A percentile compares a stretch with the other conserved stretches of the same genome.
These are phyloP conservation scores for Monilinia fructicola DNA, from an alignment of 2,329 filamentous ascomycete species.

Conservation along the genomic window DNA sequence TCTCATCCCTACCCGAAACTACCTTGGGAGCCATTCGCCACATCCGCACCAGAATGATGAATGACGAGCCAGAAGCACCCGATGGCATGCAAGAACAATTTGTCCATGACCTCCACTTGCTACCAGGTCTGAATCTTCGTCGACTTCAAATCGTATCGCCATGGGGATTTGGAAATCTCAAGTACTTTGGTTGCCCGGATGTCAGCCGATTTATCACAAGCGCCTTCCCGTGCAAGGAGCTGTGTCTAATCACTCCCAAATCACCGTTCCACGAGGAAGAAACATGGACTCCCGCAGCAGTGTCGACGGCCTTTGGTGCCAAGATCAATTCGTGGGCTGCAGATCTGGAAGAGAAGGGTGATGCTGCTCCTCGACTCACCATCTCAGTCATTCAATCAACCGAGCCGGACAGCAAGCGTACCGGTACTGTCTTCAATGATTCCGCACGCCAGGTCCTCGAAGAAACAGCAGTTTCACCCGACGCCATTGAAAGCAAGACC, in stretches of 20 bases:
- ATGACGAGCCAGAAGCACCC: background rate
- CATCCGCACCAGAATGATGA: background rate
- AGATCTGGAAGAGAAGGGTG: background rate
- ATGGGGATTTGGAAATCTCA: no score
- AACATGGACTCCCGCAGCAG: no score
- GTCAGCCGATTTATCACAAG: background rate
- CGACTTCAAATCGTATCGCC: background rate
- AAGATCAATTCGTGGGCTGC: no score
- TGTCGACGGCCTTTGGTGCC: no score
- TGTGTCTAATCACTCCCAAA: background rate
- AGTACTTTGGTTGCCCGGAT: no score
- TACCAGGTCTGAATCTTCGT: conserved; percentile 1
- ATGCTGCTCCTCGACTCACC: background rate
- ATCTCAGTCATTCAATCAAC: background rate
- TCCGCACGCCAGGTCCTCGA: background rate
- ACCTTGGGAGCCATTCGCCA: background rate
- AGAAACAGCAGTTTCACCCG: background rate
- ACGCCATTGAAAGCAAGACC: background rate
- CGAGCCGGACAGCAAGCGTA: background rate
- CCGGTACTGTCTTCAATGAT: background rate
- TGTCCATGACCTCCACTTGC: background rate
- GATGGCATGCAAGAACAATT: background rate
- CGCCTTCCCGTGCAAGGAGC: conserved; percentile 5
- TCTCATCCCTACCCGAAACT: background rate
- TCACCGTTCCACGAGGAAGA: background rate